phyloP scores from a whole-genome alignment of 495 filamentous ascomycete genomes.

The Aspergillus steynii region DNA sequence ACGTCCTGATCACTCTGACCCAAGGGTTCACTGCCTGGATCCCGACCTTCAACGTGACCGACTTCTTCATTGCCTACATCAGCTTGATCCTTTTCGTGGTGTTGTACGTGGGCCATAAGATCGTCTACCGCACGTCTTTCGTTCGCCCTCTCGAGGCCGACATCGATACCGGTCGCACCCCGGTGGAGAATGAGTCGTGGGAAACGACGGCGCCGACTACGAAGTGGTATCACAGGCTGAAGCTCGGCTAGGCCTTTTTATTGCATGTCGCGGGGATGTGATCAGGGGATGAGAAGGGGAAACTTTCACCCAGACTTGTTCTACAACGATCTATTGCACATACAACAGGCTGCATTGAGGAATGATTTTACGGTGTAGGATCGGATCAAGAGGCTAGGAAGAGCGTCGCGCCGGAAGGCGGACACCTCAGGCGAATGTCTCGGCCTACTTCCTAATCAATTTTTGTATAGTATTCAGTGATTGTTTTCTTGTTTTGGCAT shows the following conservation, averaged over 20 bases:
- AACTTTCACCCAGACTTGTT: no score
- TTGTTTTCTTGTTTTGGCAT: not conserved
- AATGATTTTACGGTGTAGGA: not conserved
- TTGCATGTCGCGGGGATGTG: not conserved
- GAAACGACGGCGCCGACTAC: constrained; percentile 41
- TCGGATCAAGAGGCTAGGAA: not conserved
- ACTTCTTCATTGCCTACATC: constrained; percentile 63
- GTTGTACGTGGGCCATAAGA: constrained; percentile 60
- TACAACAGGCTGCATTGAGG: no score
- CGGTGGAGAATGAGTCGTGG: constrained; percentile 45
- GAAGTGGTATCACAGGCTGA: constrained; percentile 38
- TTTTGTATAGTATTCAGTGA: not conserved
- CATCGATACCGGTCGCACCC: constrained; percentile 46
- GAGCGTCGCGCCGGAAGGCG: not conserved
- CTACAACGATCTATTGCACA: no score
- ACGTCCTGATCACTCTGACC: constrained; percentile 62
- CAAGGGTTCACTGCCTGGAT: constrained; percentile 73
- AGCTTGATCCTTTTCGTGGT: constrained; percentile 62
- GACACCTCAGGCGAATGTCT: not conserved
- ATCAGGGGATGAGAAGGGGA: not conserved
- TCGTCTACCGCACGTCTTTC: constrained; percentile 43
- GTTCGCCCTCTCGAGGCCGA: constrained; percentile 47
- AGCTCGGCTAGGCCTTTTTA: not conserved
- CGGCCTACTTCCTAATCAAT: not conserved
- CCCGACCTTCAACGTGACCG: constrained; percentile 52